These are phyloP conservation scores for Wickerhamomyces kurtzmanii DNA, from an alignment of 805 yeast species.

Conservation along the genomic window DNA sequence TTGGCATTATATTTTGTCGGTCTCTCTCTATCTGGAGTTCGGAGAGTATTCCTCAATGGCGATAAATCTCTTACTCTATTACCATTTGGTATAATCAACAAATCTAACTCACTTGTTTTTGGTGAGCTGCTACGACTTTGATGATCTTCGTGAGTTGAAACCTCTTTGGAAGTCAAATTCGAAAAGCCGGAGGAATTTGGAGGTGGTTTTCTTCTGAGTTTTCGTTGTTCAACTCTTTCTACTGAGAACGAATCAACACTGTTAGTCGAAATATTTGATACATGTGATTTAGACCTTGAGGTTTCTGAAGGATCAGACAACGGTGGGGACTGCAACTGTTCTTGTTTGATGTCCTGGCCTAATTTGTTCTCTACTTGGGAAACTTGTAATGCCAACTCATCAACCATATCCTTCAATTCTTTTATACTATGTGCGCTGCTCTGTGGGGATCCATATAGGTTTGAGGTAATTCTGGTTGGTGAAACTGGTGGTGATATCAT, in stretches of 20 bases:
- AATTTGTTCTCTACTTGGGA: slow-evolving; percentile 12
- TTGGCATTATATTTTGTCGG: too few relatives aligned
- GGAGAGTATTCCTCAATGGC: not conserved
- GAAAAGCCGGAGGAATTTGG: too few relatives aligned
- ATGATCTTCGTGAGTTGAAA: not conserved
- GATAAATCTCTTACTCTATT: too few relatives aligned
- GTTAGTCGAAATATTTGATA: slow-evolving; percentile 2
- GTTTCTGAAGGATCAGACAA: slow-evolving; percentile 3
- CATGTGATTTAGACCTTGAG: slow-evolving; percentile 4
- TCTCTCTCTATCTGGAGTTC: not conserved
- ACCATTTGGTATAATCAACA: too few relatives aligned
- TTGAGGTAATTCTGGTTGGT: slow-evolving; percentile 8
- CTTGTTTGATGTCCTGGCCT: slow-evolving; percentile 5
- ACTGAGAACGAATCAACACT: slow-evolving; percentile 3
- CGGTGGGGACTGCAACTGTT: slow-evolving; percentile 2
- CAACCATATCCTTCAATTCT: slow-evolving; percentile 24
- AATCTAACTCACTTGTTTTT: slow-evolving; percentile 2
- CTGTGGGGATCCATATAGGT: too few relatives aligned
- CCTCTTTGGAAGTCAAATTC: too few relatives aligned
- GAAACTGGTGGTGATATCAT: slow-evolving; percentile 1
- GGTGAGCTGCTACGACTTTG: not conserved
- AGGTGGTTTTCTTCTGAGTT: slow-evolving; percentile 1
- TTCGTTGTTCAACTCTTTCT: slow-evolving; percentile 1
- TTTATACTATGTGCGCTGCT: slow-evolving; percentile 14
- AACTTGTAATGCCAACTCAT: slow-evolving; percentile 18